Evolutionary conservation across 2,329 filamentous ascomycete genomes (phyloP), one percentile per base, ranked within the genome.

Genomic region (Cadophora luteo-olivacea): DNA sequence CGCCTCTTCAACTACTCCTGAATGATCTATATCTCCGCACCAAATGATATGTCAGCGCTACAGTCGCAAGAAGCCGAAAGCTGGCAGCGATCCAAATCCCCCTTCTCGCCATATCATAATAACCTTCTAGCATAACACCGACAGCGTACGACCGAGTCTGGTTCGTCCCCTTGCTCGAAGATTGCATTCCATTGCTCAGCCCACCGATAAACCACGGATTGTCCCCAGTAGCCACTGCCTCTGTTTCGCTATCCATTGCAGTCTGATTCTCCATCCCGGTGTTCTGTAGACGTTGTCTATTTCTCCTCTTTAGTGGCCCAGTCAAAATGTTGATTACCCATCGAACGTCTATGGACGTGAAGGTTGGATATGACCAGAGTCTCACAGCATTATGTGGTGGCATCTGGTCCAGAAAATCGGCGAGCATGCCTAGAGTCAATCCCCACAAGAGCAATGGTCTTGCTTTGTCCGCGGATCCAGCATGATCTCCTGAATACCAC

Each of bases 311-410:
- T 74, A 91, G 85, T 7, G 80, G 79, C 70, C 85, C 85, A 0
- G 88, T 90, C 74, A 91, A 78, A 11, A 88, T 75, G 81, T 84
- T 89, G 65, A 91, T 84, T 12, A 87, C 80, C 38, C 88, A 80
- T 6, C 85, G 81, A 3, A 91, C 82, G 73, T 92, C 90, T 67
- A 82, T 83, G 1, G 86, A 83, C 0, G 89, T 90, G 75, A 92
- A 91, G 0, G 87, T 91, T 0, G 90, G 90, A 74, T 91, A 91
- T 36, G 84, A 85, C 89, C 89, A 92, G 32, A 91, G 77, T 41
- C 85, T 80, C 4, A 91, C 83, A 1, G 88, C 87, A 70, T 84
- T 81, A 45, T 86, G 81, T 1, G 89, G 88, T n/a, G 89, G 89
- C 4, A 91, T 79, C 74, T 90, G 84, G 71, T 91, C 88, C 29